phyloP scores from a whole-genome alignment of 1,284 basidiomycete genomes.

The Mycena sp. region DNA sequence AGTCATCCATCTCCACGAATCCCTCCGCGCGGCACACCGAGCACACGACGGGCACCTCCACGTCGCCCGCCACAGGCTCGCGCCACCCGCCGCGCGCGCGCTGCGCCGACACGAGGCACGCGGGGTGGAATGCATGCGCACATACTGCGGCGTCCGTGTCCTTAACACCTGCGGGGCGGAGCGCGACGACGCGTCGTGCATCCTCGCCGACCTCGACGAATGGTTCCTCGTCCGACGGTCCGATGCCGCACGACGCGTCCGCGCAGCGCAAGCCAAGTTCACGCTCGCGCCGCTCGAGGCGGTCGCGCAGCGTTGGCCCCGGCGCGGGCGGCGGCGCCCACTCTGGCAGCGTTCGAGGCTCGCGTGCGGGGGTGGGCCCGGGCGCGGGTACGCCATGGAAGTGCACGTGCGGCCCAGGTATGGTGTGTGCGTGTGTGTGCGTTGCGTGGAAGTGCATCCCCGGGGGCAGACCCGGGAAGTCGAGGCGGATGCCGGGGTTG shows the following conservation, averaged over 20 bases:
- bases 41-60: slow-evolving; percentile 68
- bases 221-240: slow-evolving; percentile 80
- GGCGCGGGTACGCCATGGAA: neutral
- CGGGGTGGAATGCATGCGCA: slow-evolving; percentile 71
- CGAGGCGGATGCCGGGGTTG: neutral
- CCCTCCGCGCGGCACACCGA: slow-evolving; percentile 73
- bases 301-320: slow-evolving; percentile 72
- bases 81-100: slow-evolving; percentile 67
- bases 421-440: too few species aligned
- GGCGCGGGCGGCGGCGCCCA: slow-evolving; percentile 65
- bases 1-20: slow-evolving; percentile 62
- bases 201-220: slow-evolving; percentile 44
- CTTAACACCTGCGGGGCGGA: slow-evolving; percentile 41
- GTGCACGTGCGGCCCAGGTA: too few species aligned
- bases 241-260: slow-evolving; percentile 75
- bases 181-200: slow-evolving; percentile 54
- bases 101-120: slow-evolving; percentile 78
- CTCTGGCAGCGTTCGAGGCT: slow-evolving; percentile 34
- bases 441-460: too few species aligned
- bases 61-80: slow-evolving; percentile 45
- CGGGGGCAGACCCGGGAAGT: too few species aligned
- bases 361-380: neutral
- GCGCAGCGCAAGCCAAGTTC: slow-evolving; percentile 75
- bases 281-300: slow-evolving; percentile 72
- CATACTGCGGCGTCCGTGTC: slow-evolving; percentile 47